Evolutionary conservation across 352 stramenopile genomes (phyloP).

Genomic region (Pythium phragmiticola): DNA sequence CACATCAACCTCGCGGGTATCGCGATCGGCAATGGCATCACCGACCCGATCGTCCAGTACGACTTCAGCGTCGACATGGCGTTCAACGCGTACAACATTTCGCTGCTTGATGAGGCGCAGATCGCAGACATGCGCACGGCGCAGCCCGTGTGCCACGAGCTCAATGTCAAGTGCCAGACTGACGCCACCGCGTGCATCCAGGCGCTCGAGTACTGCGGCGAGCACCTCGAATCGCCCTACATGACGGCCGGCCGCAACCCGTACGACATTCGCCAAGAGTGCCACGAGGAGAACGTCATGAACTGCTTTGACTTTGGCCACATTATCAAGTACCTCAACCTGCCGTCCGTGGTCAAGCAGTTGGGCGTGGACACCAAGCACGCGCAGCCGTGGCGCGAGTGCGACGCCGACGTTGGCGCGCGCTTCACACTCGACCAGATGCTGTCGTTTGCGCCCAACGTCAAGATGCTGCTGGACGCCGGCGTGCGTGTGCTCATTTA

Average conservation of each 20-base stretch:
- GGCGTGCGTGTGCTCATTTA: slow-evolving; percentile 21
- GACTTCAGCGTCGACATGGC: slow-evolving; percentile 43
- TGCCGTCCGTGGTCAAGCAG: background rate
- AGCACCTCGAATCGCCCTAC: background rate
- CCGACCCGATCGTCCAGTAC: slow-evolving; percentile 36
- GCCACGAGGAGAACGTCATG: slow-evolving; percentile 8
- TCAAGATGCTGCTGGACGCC: slow-evolving; percentile 69
- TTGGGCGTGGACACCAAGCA: slow-evolving; percentile 3
- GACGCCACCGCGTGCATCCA: slow-evolving; percentile 7
- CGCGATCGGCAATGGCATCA: slow-evolving; percentile 75
- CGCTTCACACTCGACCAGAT: slow-evolving; percentile 48
- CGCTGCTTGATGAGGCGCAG: slow-evolving; percentile 37
- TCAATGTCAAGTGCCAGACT: slow-evolving; percentile 27
- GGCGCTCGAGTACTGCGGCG: too few species aligned
- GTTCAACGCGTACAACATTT: slow-evolving; percentile 60
- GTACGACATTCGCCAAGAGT: slow-evolving; percentile 60
- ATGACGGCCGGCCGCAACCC: slow-evolving; percentile 41
- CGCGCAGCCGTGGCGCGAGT: slow-evolving; percentile 59
- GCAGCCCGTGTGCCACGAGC: too few species aligned
- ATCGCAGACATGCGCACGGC: slow-evolving; percentile 37
- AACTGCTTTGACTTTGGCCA: too few species aligned
- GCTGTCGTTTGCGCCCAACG: slow-evolving; percentile 11
- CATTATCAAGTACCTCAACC: background rate
- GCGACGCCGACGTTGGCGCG: slow-evolving; percentile 85
- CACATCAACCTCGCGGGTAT: slow-evolving; percentile 56